A percentile compares a stretch with the other conserved stretches of the same genome.
phyloP scores from a whole-genome alignment of 306 rosid genomes.

The Prunus armeniaca region DNA sequence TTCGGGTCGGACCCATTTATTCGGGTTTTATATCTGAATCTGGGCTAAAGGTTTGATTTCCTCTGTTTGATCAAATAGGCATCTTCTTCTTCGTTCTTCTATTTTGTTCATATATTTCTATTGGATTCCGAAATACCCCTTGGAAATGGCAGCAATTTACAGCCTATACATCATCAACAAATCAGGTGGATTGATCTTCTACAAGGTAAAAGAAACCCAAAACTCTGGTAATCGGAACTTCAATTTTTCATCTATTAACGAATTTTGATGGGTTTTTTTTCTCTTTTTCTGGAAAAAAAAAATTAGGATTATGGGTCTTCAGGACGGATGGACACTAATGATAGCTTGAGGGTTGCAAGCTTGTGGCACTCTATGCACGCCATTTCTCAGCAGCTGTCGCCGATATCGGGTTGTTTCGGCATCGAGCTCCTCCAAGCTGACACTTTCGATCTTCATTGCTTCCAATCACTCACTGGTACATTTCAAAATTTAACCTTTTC shows the following conservation, averaged over 20 bases:
- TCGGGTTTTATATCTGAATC: background rate
- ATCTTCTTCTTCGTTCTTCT: background rate
- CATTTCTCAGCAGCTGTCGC: constrained; percentile 88
- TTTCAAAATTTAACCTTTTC: background rate
- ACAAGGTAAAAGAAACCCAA: constrained; percentile 49
- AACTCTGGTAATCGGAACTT: no score
- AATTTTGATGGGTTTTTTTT: background rate
- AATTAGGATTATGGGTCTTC: constrained; percentile 76
- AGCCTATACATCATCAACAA: constrained; percentile 91
- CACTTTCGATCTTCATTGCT: constrained; percentile 94
- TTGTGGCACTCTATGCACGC: constrained; percentile 99
- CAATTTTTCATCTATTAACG: background rate
- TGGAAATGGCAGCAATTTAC: constrained; percentile 80
- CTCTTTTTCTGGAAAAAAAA: background rate
- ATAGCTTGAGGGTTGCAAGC: constrained; percentile 91
- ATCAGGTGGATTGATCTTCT: constrained; percentile 90
- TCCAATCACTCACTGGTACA: constrained; percentile 76
- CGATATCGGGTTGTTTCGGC: constrained; percentile 70
- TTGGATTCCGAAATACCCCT: constrained; percentile 26
- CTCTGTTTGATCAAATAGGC: background rate
- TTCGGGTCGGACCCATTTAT: no score
- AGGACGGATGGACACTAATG: constrained; percentile 92
- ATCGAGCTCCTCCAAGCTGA: constrained; percentile 92
- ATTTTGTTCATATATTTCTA: background rate
- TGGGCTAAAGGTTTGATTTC: background rate